These are phyloP conservation scores for Komagataea norvegica DNA, from an alignment of 1,139 yeast genomes.

Conservation along the genomic window DNA sequence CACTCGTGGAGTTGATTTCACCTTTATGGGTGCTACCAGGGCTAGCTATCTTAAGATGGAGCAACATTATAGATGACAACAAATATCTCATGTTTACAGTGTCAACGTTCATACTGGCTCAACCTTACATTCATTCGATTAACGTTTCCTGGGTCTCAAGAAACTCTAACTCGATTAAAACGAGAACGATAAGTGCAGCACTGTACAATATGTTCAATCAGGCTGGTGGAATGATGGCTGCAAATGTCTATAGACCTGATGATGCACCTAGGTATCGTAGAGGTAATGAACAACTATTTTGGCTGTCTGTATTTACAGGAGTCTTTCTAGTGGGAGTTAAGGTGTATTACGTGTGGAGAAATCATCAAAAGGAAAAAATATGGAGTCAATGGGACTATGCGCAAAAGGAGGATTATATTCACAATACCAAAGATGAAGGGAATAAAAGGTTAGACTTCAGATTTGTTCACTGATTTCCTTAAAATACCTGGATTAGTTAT, in stretches of 20 bases:
- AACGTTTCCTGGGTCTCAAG: slow-evolving; percentile 56
- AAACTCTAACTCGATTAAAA: slow-evolving; percentile 54
- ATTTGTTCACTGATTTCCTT: slow-evolving; percentile 20
- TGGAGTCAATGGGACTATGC: slow-evolving; percentile 41
- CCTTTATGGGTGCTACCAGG: slow-evolving; percentile 40
- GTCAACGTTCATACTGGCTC: slow-evolving; percentile 40
- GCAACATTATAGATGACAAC: slow-evolving; percentile 41
- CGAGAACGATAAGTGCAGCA: slow-evolving; percentile 57
- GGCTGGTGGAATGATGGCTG: slow-evolving; percentile 45
- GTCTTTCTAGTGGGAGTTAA: slow-evolving; percentile 29
- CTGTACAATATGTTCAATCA: slow-evolving; percentile 60
- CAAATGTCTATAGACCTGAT: slow-evolving; percentile 49
- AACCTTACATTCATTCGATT: slow-evolving; percentile 45
- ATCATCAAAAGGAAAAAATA: slow-evolving; percentile 32
- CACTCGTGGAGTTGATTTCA: slow-evolving; percentile 32
- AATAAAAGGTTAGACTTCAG: slow-evolving; percentile 43
- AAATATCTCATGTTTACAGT: slow-evolving; percentile 50
- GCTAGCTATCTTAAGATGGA: slow-evolving; percentile 42
- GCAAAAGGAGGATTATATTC: slow-evolving; percentile 36
- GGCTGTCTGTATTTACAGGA: slow-evolving; percentile 31
- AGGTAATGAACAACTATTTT: slow-evolving; percentile 47
- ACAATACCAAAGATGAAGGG: slow-evolving; percentile 39
- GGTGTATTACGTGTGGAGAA: slow-evolving; percentile 37
- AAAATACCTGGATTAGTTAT: too few species aligned
- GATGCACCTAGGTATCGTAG: slow-evolving; percentile 56